Base-by-base conservation (phyloP, 495 filamentous ascomycete species). In the Annulohypoxylon bovei region DNA sequence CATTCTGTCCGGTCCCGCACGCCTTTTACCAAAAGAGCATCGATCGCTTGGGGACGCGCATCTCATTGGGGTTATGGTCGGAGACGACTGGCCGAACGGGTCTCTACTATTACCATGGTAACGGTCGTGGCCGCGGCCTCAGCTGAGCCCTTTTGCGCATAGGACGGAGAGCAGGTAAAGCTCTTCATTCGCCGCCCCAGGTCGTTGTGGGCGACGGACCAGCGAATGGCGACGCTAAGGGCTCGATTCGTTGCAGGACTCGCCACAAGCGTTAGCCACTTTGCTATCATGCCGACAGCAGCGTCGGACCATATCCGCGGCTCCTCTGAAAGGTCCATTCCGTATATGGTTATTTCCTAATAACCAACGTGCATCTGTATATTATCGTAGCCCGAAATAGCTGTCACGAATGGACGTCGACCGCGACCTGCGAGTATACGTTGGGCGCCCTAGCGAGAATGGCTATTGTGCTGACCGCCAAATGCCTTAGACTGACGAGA, bases 201-300 rank as follows among this genome's bases (percentile, higher is more conserved):
- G 46, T 39, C 64, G 63, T 22, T 56, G 39, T 39, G 42, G 47
- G 47, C 39, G 40, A 59, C 39, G 39, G 44, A 39, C 65, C 65
- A 57, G 56, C 70, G 50, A 68, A 68, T 68, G 7, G 49, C 40
- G 50, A 52, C 65, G 70, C 70, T 35, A 68, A 62, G 55, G 50
- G 49, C 39, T 30, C 60, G 54, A 72, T 72, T 37, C 22, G 33
- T 65, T 47, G 65, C 65, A 65, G 55, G 49, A 65, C 60, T 72
- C 55, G 70, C 70, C 70, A 72, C 70, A 68, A 18, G 37, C 8
- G 55, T 60, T 65, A 67, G 70, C 65, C 60, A 68, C 65, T 62
- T 50, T 42, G 52, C 56, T 57, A 62, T 62, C 59, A 54, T 42
- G 35, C 39, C 12, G 59, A 32, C 53, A 44, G 57, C 44, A 62